phyloP scores from a whole-genome alignment of 2,329 filamentous ascomycete genomes.

The Colletotrichum lindemuthianum region DNA sequence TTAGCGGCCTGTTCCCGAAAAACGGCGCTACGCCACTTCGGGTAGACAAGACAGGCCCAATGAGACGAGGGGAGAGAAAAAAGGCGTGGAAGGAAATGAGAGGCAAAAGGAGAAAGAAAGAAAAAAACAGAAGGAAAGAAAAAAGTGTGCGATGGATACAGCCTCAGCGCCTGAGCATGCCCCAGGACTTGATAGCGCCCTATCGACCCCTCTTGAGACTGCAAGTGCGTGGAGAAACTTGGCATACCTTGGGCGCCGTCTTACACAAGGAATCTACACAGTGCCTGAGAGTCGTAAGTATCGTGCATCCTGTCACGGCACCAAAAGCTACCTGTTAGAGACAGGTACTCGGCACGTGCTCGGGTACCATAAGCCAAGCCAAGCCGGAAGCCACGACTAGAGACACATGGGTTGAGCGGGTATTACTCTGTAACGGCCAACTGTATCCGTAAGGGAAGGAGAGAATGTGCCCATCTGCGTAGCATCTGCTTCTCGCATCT shows the following conservation, averaged over 20 bases:
- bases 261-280: not conserved
- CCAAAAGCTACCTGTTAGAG: too few relatives aligned
- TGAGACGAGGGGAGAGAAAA: too few relatives aligned
- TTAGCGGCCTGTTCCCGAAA: slow-evolving; percentile 9
- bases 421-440: too few relatives aligned
- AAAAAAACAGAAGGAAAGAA: not conserved
- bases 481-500: not conserved
- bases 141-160: not conserved
- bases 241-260: not conserved
- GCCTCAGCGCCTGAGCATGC: not conserved
- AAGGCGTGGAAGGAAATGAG: not conserved
- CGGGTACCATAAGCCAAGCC: not conserved
- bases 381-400: not conserved
- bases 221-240: slow-evolving; percentile 11
- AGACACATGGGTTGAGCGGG: too few relatives aligned
- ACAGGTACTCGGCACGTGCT: too few relatives aligned
- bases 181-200: not conserved
- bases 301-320: too few relatives aligned
- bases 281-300: not conserved
- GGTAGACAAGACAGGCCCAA: not conserved
- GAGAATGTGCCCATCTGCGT: not conserved
- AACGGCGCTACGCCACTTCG: not conserved
- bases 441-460: too few relatives aligned
- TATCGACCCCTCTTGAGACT: slow-evolving; percentile 19
- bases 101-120: not conserved